phyloP scores from a whole-genome alignment of 2,329 filamentous ascomycete species.

The Alternaria infectoria region DNA sequence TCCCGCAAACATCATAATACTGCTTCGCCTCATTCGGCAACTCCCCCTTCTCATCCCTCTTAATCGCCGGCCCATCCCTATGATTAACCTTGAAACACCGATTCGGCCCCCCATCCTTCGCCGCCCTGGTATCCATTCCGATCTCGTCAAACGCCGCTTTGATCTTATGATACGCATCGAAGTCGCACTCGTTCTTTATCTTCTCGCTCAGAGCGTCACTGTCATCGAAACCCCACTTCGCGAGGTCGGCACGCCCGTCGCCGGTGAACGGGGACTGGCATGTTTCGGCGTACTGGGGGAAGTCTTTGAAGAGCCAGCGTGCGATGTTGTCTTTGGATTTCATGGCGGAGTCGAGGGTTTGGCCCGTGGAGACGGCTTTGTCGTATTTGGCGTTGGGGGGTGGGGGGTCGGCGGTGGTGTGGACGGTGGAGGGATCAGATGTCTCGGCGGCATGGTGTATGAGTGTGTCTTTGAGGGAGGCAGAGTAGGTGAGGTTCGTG shows the following conservation, averaged over 20 bases:
- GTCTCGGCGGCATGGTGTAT: neutral
- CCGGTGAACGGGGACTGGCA: slow-evolving; percentile 13
- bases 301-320: slow-evolving; percentile 15
- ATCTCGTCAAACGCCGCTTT: slow-evolving; percentile 15
- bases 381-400: neutral
- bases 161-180: slow-evolving; percentile 13
- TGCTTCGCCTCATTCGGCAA: slow-evolving; percentile 9
- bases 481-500: neutral
- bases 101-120: slow-evolving; percentile 16
- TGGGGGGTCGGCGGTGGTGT: neutral
- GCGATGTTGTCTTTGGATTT: slow-evolving; percentile 13
- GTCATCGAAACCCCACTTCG: slow-evolving; percentile 18
- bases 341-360: slow-evolving; percentile 10
- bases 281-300: slow-evolving; percentile 3
- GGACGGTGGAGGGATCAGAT: neutral
- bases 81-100: slow-evolving; percentile 16
- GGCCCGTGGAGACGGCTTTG: slow-evolving; percentile 5
- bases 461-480: neutral
- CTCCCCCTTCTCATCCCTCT: slow-evolving; percentile 8
- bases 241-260: slow-evolving; percentile 8
- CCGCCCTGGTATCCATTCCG: slow-evolving; percentile 6
- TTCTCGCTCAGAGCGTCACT: neutral
- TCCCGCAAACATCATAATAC: slow-evolving; percentile 16
- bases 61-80: slow-evolving; percentile 9
- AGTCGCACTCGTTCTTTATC: slow-evolving; percentile 16